Base-by-base conservation (phyloP, 345 rosid species). In the Lenwebbia sp. region DNA sequence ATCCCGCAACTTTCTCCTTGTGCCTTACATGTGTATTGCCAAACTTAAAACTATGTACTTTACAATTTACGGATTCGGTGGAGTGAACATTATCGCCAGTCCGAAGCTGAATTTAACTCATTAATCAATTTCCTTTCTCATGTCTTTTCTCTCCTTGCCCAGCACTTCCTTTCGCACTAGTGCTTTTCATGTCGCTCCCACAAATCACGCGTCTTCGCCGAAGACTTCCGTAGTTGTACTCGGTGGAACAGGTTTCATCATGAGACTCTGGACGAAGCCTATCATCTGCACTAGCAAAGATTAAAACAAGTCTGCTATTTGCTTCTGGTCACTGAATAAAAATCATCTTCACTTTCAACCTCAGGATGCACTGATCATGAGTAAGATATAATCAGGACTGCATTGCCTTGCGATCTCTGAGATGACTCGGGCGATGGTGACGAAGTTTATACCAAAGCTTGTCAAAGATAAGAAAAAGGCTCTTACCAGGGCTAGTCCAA, bases 231-330 rank as follows among this genome's bases (percentile, higher is more conserved):
- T 86, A 84, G 56, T 70, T 60, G 91, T 82, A 85, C 85, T 82
- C 9, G 86, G 70, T 89, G 88, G 84, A 85, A 47, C 85, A 81
- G 88, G 82, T 86, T 86, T 89, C 49, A 95, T 95, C 91, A 91
- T 85, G 84, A 95, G 85, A 89, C 97, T 94, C 86, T 92, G 97
- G 84, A 93, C 52, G 88, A 96, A 93, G 57, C 93, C 96, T 30
- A 95, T 82, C 96, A 95, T 88, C 99, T 95, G 95, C 88, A 83
- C 49, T 44, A 78, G 23, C 78, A 33, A 70, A 33, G 47, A 70
- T 33, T 33, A 70, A 2, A 33, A 70, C 11, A 33, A 70, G 44
- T 70, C 25, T 70, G 78, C 78, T 33, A 33, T 33, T 70, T 33
- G 78, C 78, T 70, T 19, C 78, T 9, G 76, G 76, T 3, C 76